Conservation (phyloP, 2,329 filamentous ascomycete genomes). For the Colletotrichum costaricense region DNA sequence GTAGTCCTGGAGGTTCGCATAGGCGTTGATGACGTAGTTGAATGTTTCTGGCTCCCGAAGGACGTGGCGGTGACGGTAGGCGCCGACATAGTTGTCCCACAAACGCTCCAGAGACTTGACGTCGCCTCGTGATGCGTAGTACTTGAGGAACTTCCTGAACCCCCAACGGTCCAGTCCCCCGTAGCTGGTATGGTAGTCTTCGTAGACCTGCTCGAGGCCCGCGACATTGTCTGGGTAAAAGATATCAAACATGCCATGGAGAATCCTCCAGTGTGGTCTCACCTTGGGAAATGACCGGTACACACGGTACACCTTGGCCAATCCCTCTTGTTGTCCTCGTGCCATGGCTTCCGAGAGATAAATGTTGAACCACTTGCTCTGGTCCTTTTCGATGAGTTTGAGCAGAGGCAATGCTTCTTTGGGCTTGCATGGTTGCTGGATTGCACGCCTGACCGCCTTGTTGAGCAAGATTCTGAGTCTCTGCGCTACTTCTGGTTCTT, state of each 20-base stretch:
- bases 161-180: conserved; percentile 54
- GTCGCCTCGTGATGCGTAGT: conserved; percentile 61
- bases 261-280: conserved; percentile 49
- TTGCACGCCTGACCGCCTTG: conserved; percentile 45
- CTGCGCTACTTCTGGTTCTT: background rate
- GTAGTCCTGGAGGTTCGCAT: conserved; percentile 76
- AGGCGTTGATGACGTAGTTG: conserved; percentile 74
- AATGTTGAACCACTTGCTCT: conserved; percentile 54
- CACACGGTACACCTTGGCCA: conserved; percentile 56
- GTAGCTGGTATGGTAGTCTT: conserved; percentile 59
- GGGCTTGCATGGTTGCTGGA: conserved; percentile 48
- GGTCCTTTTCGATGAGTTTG: conserved; percentile 50
- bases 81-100: conserved; percentile 55
- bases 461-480: conserved; percentile 42
- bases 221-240: conserved; percentile 50
- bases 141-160: conserved; percentile 60
- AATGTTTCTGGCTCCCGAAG: conserved; percentile 52
- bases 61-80: conserved; percentile 46
- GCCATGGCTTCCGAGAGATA: conserved; percentile 51
- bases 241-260: conserved; percentile 59
- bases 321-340: conserved; percentile 43
- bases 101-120: conserved; percentile 56
- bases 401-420: conserved; percentile 52
- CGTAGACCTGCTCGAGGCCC: conserved; percentile 58
- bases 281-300: conserved; percentile 56